Evolutionary conservation across 2,329 filamentous ascomycete genomes (phyloP).

Genomic region (Calonectria hawksworthii): DNA sequence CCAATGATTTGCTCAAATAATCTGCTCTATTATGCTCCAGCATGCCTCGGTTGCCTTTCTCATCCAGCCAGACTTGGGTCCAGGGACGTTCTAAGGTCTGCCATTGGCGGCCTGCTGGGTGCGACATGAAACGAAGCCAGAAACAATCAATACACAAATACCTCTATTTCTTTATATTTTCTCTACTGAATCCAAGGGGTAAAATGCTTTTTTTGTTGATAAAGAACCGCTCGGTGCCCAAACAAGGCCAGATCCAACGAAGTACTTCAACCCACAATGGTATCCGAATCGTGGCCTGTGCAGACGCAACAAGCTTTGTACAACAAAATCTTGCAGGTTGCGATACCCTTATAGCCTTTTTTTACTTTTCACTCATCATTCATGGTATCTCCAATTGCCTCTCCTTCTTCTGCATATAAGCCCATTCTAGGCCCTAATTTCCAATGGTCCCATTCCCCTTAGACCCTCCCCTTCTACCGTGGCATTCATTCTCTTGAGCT

Average conservation of each 20-base stretch:
- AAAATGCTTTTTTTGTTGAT: background rate
- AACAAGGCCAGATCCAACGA: background rate
- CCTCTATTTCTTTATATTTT: too few relatives aligned
- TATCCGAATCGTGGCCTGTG: background rate
- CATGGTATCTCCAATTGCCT: background rate
- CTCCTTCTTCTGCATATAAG: background rate
- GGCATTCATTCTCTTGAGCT: background rate
- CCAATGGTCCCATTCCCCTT: background rate
- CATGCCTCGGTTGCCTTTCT: too few relatives aligned
- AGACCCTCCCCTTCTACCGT: background rate
- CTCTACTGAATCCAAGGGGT: too few relatives aligned
- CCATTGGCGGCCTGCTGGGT: too few relatives aligned
- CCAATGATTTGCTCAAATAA: too few relatives aligned
- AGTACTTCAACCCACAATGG: background rate
- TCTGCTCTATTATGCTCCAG: too few relatives aligned
- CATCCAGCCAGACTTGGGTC: too few relatives aligned
- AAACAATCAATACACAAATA: too few relatives aligned
- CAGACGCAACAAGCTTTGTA: background rate
- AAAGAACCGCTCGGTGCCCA: background rate
- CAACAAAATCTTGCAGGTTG: background rate
- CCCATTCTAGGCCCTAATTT: background rate
- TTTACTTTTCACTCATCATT: background rate
- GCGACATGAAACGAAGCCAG: too few relatives aligned
- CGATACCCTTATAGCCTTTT: background rate
- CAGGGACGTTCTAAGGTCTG: too few relatives aligned